Evolutionary conservation across 2,329 filamentous ascomycete species (phyloP).

Genomic region (Cadophora sp.): DNA sequence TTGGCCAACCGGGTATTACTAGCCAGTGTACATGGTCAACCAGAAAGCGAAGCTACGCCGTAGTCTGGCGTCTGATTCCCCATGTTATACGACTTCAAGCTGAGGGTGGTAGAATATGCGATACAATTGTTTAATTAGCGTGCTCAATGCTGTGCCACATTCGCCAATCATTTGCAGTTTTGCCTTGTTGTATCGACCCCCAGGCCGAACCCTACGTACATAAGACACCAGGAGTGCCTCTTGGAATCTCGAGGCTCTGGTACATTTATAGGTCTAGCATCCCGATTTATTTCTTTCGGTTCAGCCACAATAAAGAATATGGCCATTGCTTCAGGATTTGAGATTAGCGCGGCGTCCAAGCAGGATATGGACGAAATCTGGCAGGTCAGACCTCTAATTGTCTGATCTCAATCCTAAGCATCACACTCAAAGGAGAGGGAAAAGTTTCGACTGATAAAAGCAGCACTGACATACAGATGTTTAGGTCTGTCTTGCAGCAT

Average conservation of each 20-base stretch:
- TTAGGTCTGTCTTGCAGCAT: constrained; percentile 22
- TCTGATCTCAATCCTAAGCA: background rate
- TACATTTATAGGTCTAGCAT: background rate
- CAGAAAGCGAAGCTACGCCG: background rate
- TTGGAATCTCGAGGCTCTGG: background rate
- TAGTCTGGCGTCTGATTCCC: background rate
- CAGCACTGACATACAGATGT: background rate
- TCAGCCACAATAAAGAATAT: background rate
- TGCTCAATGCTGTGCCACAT: background rate
- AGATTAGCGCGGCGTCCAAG: constrained; percentile 22
- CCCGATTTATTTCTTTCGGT: background rate
- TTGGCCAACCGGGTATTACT: too few species aligned
- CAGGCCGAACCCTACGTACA: background rate
- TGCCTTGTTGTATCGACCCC: background rate
- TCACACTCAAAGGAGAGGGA: too few species aligned
- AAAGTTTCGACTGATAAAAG: too few species aligned
- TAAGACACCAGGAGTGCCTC: background rate
- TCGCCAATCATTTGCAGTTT: background rate
- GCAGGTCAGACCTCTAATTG: constrained; percentile 1
- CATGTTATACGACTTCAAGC: background rate
- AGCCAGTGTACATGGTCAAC: background rate
- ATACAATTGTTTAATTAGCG: background rate
- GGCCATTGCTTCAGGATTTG: background rate
- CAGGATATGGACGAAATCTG: constrained; percentile 32
- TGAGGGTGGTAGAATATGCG: background rate